These are phyloP conservation scores for Aristolochia contorta DNA, from an alignment of 164 flowering plant species.

Conservation along the genomic window DNA sequence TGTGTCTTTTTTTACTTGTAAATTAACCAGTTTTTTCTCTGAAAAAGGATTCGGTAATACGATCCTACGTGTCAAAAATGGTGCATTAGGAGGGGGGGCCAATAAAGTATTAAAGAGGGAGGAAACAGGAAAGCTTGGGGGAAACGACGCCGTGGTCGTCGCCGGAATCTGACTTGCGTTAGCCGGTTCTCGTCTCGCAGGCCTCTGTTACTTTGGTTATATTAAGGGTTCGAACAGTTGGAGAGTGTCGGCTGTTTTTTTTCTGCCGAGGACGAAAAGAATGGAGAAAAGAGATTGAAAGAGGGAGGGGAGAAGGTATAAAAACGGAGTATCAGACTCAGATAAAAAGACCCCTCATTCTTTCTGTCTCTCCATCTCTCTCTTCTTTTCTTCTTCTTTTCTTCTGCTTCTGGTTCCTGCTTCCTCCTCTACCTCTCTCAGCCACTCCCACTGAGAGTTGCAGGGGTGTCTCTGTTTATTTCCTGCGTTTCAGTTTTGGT, in stretches of 20 bases:
- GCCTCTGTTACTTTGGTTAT: neutral
- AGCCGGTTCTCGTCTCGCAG: neutral
- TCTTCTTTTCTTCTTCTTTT: neutral
- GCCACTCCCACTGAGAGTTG: too few relatives aligned
- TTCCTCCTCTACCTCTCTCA: neutral
- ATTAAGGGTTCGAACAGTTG: neutral
- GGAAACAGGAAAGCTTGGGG: neutral
- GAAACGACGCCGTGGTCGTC: neutral
- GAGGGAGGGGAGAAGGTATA: neutral
- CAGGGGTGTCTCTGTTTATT: too few relatives aligned
- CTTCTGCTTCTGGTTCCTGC: neutral
- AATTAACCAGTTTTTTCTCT: too few relatives aligned
- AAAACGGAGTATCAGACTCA: too few relatives aligned
- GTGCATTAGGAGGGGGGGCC: neutral
- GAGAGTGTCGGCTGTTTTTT: slow-evolving; percentile 6
- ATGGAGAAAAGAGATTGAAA: neutral
- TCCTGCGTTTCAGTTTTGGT: neutral
- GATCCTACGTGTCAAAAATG: too few relatives aligned
- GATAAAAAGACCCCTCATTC: neutral
- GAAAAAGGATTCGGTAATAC: too few relatives aligned
- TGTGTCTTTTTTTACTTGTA: too few relatives aligned
- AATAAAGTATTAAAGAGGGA: too few relatives aligned
- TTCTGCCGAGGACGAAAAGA: neutral
- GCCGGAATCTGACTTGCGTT: slow-evolving; percentile 3
- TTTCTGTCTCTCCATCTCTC: neutral